Conservation (phyloP, 768 basidiomycete species). For the Mycena kentingensis region DNA sequence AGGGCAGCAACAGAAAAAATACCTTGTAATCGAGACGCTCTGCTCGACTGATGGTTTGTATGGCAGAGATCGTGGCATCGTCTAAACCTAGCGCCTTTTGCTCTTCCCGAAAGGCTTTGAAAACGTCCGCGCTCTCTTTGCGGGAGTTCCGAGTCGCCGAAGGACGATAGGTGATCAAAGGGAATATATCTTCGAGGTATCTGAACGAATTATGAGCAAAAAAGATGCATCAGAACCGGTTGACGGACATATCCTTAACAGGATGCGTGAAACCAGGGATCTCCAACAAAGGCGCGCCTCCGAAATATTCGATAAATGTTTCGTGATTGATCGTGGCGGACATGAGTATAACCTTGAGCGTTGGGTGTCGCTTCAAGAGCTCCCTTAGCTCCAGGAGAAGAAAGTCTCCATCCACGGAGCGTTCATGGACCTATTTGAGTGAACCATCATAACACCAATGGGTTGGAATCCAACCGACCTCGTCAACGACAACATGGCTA, state of each 20-base stretch:
- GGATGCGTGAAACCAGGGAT: constrained; percentile 86
- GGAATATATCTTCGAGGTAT: constrained; percentile 81
- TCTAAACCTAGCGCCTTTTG: constrained; percentile 57
- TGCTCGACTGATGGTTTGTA: constrained; percentile 62
- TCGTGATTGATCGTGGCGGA: constrained; percentile 94
- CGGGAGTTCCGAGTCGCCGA: constrained; percentile 33
- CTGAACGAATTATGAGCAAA: constrained; percentile 35
- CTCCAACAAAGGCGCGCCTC: constrained; percentile 73
- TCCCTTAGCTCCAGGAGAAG: constrained; percentile 83
- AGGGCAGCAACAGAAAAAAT: constrained; percentile 5
- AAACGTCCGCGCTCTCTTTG: constrained; percentile 48
- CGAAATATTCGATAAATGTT: constrained; percentile 81
- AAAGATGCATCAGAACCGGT: background rate
- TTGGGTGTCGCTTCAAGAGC: constrained; percentile 61
- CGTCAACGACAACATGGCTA: constrained; percentile 88
- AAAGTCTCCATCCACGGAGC: constrained; percentile 89
- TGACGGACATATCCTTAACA: constrained; percentile 67
- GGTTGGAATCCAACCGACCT: constrained; percentile 48
- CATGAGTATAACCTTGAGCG: constrained; percentile 85
- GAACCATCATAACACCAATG: background rate
- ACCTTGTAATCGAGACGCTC: constrained; percentile 78
- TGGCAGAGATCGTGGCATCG: constrained; percentile 47
- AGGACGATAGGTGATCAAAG: constrained; percentile 57
- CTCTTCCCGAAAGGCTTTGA: constrained; percentile 47
- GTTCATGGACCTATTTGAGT: constrained; percentile 90